Percentiles rank a stretch among this genome's conserved stretches.
Conservation (phyloP, 179 eudicot species). For the Amaranthus tricolor region DNA sequence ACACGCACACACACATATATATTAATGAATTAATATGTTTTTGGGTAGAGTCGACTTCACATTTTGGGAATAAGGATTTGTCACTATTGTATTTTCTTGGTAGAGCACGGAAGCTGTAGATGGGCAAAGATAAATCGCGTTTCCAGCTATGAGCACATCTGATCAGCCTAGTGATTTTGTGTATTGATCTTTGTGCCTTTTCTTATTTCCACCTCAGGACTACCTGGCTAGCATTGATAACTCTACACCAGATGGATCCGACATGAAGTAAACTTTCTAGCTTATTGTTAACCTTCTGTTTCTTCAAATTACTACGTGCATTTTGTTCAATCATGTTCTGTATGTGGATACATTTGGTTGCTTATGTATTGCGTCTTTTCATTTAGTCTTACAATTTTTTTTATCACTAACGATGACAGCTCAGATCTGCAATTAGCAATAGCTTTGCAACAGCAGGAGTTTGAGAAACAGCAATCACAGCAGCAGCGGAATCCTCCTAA, state of each 20-base stretch:
- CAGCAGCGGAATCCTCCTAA: constrained; percentile 50
- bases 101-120: no score
- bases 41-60: no score
- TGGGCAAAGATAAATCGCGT: no score
- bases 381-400: neutral
- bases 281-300: neutral
- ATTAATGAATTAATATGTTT: no score
- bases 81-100: no score
- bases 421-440: constrained; percentile 86
- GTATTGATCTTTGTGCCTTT: constrained; percentile 5
- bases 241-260: constrained; percentile 42
- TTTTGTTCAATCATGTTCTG: neutral
- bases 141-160: no score
- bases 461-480: constrained; percentile 65
- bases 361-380: neutral
- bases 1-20: no score
- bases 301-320: neutral
- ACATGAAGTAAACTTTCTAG: constrained; percentile 54
- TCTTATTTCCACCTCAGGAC: constrained; percentile 45
- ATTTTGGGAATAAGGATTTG: no score
- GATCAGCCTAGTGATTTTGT: no score
- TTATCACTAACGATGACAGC: constrained; percentile 33
- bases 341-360: neutral
- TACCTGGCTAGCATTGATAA: constrained; percentile 62
- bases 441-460: constrained; percentile 92